Evolutionary conservation across 2,329 filamentous ascomycete species (phyloP).

Genomic region (Gaeumannomyces tritici): DNA sequence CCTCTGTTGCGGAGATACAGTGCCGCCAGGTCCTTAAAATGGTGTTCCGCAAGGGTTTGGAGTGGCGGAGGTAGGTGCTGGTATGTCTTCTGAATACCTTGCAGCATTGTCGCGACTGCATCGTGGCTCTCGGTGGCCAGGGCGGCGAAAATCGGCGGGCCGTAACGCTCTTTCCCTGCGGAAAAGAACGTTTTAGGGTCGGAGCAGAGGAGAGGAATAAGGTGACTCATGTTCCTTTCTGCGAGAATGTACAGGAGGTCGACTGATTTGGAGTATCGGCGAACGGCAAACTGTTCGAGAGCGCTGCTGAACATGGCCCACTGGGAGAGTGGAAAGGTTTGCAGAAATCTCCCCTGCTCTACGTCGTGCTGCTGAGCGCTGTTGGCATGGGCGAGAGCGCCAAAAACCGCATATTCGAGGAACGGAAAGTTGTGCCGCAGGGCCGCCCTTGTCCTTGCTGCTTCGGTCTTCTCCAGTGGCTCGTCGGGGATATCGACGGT

Average conservation of each 20-base stretch:
- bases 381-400: constrained; percentile 31
- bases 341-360: neutral
- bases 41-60: no score
- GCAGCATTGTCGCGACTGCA: constrained; percentile 4
- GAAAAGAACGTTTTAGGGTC: neutral
- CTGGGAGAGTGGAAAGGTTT: neutral
- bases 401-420: constrained; percentile 30
- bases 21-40: neutral
- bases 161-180: constrained; percentile 5
- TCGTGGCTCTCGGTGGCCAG: constrained; percentile 5
- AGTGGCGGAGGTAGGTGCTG: neutral
- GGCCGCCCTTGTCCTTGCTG: neutral
- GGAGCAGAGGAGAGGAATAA: constrained; percentile 3
- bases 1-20: neutral
- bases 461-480: neutral
- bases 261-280: constrained; percentile 4
- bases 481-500: neutral
- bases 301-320: constrained; percentile 3
- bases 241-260: constrained; percentile 5
- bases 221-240: constrained; percentile 4
- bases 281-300: neutral
- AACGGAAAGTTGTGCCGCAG: constrained; percentile 26
- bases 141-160: constrained; percentile 8
- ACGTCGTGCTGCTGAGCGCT: constrained; percentile 3
- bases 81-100: neutral